Evolutionary conservation across 257 asterid genomes (phyloP), one percentile per base, ranked within the genome.

Genomic region (Scutellaria minor): DNA sequence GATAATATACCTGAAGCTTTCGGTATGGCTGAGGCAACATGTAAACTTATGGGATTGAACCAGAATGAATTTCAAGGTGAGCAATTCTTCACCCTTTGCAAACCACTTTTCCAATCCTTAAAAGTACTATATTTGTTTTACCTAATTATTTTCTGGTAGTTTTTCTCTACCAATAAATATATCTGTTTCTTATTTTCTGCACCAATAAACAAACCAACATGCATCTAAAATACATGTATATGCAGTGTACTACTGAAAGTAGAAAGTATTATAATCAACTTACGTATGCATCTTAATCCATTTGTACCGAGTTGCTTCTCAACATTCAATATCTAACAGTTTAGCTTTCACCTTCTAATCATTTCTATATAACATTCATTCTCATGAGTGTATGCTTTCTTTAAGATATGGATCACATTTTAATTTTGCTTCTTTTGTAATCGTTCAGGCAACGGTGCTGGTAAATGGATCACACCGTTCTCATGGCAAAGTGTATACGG

Each of bases 401-500:
- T 20, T 22, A 58, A 12, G 14, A 39, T 48, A 48, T 78, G 58
- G 40, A 61, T 37, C 47, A 39, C 53, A 35, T 20, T 78, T 27
- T 37, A 2, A 59, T 46, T 24, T 71, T 31, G 60, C 27, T 14
- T 48, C 10, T 6, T 1, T 46, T 71, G 10, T 57, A 48, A 31
- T 61, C 68, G 5, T 73, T 68, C 88, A 90, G 98, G 90, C 75
- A 71, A 72, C 68, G 90, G 63, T 71, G 75, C 69, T 58, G 84
- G 80, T 72, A 83, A 78, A 68, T 90, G 98, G 98, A 74, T 78
- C 64, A 72, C 86, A 56, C 98, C 98, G 5, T 83, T 81, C 67
- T 93, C 98, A 22, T 93, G 98, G 98, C 87, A 86, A 86, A 90
- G 97, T 39, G 90, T 93, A 9, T 93, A 93, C 57, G 98, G 98